phyloP scores from a whole-genome alignment of 2,329 filamentous ascomycete genomes.

The Fusarium sp. region DNA sequence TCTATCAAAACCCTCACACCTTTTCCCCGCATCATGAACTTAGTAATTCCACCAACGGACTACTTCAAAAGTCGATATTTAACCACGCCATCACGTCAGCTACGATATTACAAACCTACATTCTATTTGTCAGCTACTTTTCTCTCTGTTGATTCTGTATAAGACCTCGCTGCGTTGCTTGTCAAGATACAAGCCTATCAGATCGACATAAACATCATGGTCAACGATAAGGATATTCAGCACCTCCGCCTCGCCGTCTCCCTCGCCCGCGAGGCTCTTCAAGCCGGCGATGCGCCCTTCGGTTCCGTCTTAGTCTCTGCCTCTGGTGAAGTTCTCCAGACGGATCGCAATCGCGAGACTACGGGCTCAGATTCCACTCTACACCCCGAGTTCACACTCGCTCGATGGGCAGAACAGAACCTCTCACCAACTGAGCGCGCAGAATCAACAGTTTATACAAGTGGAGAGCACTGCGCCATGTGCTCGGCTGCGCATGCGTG shows the following conservation, averaged over 20 bases:
- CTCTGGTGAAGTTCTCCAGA: slow-evolving; percentile 43
- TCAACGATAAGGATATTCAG: slow-evolving; percentile 21
- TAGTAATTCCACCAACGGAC: background rate
- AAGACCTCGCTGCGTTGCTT: background rate
- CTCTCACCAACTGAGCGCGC: slow-evolving; percentile 55
- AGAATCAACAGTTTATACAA: slow-evolving; percentile 50
- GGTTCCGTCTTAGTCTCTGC: slow-evolving; percentile 51
- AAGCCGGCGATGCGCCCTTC: slow-evolving; percentile 52
- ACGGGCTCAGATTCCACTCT: slow-evolving; percentile 48
- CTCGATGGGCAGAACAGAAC: slow-evolving; percentile 52
- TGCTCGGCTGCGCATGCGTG: slow-evolving; percentile 52
- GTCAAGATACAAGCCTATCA: background rate
- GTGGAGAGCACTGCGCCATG: slow-evolving; percentile 54
- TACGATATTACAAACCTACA: background rate
- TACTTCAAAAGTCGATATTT: background rate
- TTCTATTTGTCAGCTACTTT: background rate
- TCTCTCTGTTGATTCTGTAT: background rate
- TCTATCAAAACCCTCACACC: background rate
- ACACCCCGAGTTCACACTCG: slow-evolving; percentile 53
- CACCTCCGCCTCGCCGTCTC: slow-evolving; percentile 40
- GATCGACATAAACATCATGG: slow-evolving; percentile 1
- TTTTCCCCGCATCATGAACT: slow-evolving; percentile 32
- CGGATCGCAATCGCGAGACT: slow-evolving; percentile 51
- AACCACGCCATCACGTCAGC: background rate
- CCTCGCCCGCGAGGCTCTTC: slow-evolving; percentile 52